A percentile compares a stretch with the other conserved stretches of the same genome.
These are phyloP conservation scores for Cyclotella sp. DNA, from an alignment of 108 stramenopile species.

Conservation along the genomic window DNA sequence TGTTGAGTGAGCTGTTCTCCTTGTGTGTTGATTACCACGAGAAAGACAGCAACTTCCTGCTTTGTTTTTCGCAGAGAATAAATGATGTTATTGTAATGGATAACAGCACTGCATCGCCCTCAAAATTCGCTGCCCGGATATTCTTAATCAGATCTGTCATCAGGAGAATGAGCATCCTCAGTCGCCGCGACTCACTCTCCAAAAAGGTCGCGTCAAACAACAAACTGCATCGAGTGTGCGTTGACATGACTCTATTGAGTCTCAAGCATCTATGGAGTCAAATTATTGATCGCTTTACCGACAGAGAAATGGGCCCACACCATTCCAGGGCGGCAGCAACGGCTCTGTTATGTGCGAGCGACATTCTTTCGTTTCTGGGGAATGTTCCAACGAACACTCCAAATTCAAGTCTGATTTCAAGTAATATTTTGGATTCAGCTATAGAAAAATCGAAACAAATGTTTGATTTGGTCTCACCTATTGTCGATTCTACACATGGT, in stretches of 20 bases:
- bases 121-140: slow-evolving; percentile 17
- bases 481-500: slow-evolving; percentile 1
- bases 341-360: slow-evolving; percentile 36
- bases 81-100: slow-evolving; percentile 2
- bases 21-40: slow-evolving; percentile 44
- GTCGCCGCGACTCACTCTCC: slow-evolving; percentile 25
- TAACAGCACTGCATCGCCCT: background rate
- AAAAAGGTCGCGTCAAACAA: slow-evolving; percentile 18
- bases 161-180: slow-evolving; percentile 34
- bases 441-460: slow-evolving; percentile 2
- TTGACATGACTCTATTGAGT: slow-evolving; percentile 16
- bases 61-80: slow-evolving; percentile 7
- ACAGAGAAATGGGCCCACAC: background rate
- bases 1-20: slow-evolving; percentile 33
- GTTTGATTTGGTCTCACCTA: slow-evolving; percentile 17
- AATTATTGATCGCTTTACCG: slow-evolving; percentile 19
- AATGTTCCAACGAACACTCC: background rate
- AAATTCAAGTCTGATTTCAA: background rate
- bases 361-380: slow-evolving; percentile 34
- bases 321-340: slow-evolving; percentile 3
- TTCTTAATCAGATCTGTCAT: slow-evolving; percentile 32
- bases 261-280: slow-evolving; percentile 14
- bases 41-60: slow-evolving; percentile 21
- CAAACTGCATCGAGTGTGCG: slow-evolving; percentile 20
- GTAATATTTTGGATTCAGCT: background rate